Conservation (phyloP, 805 yeast genomes). For the Pachysolen tannophilus region DNA sequence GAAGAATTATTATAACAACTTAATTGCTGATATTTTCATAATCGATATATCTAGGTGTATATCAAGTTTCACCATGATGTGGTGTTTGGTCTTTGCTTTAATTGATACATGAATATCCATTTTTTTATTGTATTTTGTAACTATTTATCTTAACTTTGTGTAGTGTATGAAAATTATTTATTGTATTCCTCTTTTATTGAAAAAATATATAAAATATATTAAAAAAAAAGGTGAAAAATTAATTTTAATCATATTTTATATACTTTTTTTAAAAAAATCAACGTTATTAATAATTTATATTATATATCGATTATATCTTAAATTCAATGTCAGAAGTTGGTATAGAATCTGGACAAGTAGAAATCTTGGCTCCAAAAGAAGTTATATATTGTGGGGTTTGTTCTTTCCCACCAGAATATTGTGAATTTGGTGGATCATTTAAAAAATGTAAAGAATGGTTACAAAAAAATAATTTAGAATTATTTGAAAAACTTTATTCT, state of each 20-base stretch:
- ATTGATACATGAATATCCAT: conserved; percentile 16
- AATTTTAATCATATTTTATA: too few species aligned
- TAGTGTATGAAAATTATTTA: too few species aligned
- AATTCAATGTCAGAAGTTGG: too few species aligned
- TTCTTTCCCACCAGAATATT: conserved; percentile 81
- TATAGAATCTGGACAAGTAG: conserved; percentile 2
- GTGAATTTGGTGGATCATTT: conserved; percentile 82
- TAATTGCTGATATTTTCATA: conserved; percentile 32
- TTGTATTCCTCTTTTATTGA: too few species aligned
- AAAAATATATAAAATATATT: too few species aligned
- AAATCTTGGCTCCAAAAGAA: conserved; percentile 18
- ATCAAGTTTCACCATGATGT: conserved; percentile 46
- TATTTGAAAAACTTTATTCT: conserved; percentile 54
- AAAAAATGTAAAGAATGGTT: conserved; percentile 85
- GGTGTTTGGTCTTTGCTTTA: conserved; percentile 48
- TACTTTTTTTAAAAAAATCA: too few species aligned
- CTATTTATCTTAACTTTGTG: too few species aligned
- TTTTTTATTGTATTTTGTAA: too few species aligned
- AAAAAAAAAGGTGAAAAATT: too few species aligned
- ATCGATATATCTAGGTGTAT: conserved; percentile 38
- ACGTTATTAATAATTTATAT: too few species aligned
- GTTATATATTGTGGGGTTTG: conserved; percentile 74
- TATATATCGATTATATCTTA: too few species aligned
- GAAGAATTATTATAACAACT: conserved; percentile 28
- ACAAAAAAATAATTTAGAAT: conserved; percentile 44